Evolutionary conservation across 805 yeast genomes (phyloP).

Genomic region (Saccharomycopsis malanga): DNA sequence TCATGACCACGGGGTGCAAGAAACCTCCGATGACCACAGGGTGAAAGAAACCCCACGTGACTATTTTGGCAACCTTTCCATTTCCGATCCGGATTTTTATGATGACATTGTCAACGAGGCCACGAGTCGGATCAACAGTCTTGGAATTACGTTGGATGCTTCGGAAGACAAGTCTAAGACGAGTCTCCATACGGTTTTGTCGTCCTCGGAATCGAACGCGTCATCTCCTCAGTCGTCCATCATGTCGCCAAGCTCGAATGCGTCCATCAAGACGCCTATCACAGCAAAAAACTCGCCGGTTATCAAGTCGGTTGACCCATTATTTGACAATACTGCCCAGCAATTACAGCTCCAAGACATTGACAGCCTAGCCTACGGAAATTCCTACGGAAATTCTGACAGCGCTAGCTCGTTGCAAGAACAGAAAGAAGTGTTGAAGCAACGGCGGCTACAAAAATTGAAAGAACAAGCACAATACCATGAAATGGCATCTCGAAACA

Average conservation of each 20-base stretch:
- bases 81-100: slow-evolving; percentile 5
- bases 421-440: slow-evolving; percentile 10
- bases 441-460: slow-evolving; percentile 11
- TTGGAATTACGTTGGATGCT: not conserved
- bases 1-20: not conserved
- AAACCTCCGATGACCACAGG: no score
- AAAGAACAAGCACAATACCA: slow-evolving; percentile 13
- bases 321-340: not conserved
- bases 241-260: slow-evolving; percentile 1
- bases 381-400: not conserved
- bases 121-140: slow-evolving; percentile 4
- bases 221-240: slow-evolving; percentile 10
- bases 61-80: slow-evolving; percentile 10
- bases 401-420: not conserved
- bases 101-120: slow-evolving; percentile 16
- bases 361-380: not conserved
- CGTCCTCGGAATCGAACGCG: not conserved
- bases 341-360: not conserved
- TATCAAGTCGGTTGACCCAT: not conserved
- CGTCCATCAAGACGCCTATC: not conserved
- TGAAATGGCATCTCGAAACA: slow-evolving; percentile 1
- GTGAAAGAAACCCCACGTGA: not conserved
- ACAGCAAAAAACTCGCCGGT: slow-evolving; percentile 3
- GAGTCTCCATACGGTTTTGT: not conserved
- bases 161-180: not conserved